Conservation (phyloP, 257 asterid species). For the Rhazya stricta region DNA sequence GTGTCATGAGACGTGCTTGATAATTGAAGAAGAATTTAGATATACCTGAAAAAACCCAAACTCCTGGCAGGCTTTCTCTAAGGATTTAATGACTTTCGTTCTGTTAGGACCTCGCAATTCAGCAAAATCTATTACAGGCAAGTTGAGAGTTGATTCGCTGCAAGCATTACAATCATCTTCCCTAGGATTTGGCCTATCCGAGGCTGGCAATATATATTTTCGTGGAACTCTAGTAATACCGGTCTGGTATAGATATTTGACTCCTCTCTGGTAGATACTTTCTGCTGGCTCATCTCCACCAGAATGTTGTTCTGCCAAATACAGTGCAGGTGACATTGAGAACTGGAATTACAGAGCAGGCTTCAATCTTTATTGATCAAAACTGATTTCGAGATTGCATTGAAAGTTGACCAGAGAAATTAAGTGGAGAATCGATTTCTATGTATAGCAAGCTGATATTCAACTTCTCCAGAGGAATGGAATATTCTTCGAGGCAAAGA, state of each 20-base stretch:
- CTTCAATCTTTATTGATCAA: too few species aligned
- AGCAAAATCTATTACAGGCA: slow-evolving; percentile 33
- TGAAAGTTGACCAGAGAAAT: neutral
- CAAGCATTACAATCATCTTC: neutral
- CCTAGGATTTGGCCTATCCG: slow-evolving; percentile 23
- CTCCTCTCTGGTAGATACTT: slow-evolving; percentile 25
- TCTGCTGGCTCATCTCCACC: neutral
- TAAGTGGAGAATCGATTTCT: neutral
- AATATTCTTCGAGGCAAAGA: too few species aligned
- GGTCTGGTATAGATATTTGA: slow-evolving; percentile 23
- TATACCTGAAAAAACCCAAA: slow-evolving; percentile 36
- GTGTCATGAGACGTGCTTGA: neutral
- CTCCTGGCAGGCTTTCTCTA: slow-evolving; percentile 29
- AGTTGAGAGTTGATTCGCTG: slow-evolving; percentile 9
- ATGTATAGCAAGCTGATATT: too few species aligned
- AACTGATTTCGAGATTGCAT: neutral
- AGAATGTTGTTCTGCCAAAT: neutral
- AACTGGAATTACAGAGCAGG: too few species aligned
- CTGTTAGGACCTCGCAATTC: slow-evolving; percentile 27
- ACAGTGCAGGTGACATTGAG: neutral
- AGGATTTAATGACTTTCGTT: slow-evolving; percentile 22
- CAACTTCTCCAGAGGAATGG: too few species aligned
- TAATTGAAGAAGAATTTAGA: too few species aligned
- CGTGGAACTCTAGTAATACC: slow-evolving; percentile 22
- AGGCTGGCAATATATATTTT: slow-evolving; percentile 27